Evolutionary conservation across 2,329 filamentous ascomycete species (phyloP), one percentile per base, ranked within the genome.

Genomic region (Calonectria henricotiae): DNA sequence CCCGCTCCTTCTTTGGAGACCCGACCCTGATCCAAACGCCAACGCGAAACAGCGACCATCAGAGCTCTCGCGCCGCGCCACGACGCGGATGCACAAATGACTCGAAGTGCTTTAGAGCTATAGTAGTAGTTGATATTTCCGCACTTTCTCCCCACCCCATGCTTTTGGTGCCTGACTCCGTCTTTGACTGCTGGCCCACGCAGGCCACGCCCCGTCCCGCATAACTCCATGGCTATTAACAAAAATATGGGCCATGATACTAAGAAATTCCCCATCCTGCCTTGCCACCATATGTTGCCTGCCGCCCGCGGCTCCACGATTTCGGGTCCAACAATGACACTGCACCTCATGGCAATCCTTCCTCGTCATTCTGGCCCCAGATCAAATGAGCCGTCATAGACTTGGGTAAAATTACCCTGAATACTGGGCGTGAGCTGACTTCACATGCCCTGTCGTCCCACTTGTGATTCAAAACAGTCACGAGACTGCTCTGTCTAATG

Each of bases 141-240:
- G 41, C 55, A 62, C 49, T 69, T 71, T 55, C 62, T 63, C 58
- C 68, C 66, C 68, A 62, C 68, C 70, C 64, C 70, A 64, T 68
- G 54, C 60, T 47, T 55, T 71, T 74, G 69, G 67, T 75, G 75
- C 75, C 71, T 64, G 68, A 71, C 65, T 41, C 58, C 68, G 65
- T 20, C 27, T 4, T 47, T 49, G 65, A 69, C 54, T 60, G 60
- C 67, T 41, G 44, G 58, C 54, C 46, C 46, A 44, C 43, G 69
- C 70, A 15, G 35, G 11, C 51, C 37, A 55, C 55, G 54, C 51
- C 49, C 63, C 49, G 51, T 65, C 37, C 15, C 67, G 43, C 43
- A 54, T 66, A 64, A 65, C 41, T 62, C 41, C 46, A 61, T 41
- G 41, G 44, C 68, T 61, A 64, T 72, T 65, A 11, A 46, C 25